A percentile compares a stretch with the other conserved stretches of the same genome.
phyloP scores from a whole-genome alignment of 2,329 filamentous ascomycete species.

The Sordariomycetes sp. region DNA sequence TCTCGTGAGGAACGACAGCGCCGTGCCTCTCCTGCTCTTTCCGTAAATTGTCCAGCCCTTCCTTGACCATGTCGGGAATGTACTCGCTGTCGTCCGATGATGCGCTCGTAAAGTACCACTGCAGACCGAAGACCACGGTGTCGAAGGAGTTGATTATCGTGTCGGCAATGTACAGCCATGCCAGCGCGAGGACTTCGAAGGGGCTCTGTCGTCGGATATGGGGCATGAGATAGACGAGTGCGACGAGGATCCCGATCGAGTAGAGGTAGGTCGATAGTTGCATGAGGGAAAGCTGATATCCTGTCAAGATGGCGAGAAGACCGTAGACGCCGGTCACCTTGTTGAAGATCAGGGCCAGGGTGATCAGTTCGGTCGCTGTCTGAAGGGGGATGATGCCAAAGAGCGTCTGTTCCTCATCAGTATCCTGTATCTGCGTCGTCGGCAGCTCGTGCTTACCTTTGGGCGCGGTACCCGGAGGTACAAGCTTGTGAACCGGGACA shows the following conservation, averaged over 20 bases:
- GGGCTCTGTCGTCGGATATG: conserved; percentile 73
- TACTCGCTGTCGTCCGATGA: conserved; percentile 19
- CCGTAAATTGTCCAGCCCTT: conserved; percentile 22
- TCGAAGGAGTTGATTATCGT: conserved; percentile 73
- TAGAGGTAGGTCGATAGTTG: conserved; percentile 91
- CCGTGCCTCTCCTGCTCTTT: conserved; percentile 22
- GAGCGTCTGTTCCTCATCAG: conserved; percentile 53
- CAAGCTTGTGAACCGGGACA: conserved; percentile 26
- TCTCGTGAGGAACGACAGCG: conserved; percentile 42
- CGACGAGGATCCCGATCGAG: conserved; percentile 61
- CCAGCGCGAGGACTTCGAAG: conserved; percentile 70
- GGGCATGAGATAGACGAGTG: conserved; percentile 62
- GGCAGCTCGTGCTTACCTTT: conserved; percentile 21
- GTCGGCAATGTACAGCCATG: conserved; percentile 80
- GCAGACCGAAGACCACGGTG: conserved; percentile 71
- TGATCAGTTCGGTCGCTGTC: conserved; percentile 78
- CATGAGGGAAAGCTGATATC: conserved; percentile 70
- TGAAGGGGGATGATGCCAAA: conserved; percentile 79
- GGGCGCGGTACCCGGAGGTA: conserved; percentile 28
- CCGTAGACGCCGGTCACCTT: conserved; percentile 89
- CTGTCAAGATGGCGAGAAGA: conserved; percentile 79
- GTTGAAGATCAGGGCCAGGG: conserved; percentile 77
- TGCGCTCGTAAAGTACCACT: conserved; percentile 71
- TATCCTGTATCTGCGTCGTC: no score
- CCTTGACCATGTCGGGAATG: conserved; percentile 14